phyloP scores from a whole-genome alignment of 2,329 filamentous ascomycete species.

The Venturia asperata region DNA sequence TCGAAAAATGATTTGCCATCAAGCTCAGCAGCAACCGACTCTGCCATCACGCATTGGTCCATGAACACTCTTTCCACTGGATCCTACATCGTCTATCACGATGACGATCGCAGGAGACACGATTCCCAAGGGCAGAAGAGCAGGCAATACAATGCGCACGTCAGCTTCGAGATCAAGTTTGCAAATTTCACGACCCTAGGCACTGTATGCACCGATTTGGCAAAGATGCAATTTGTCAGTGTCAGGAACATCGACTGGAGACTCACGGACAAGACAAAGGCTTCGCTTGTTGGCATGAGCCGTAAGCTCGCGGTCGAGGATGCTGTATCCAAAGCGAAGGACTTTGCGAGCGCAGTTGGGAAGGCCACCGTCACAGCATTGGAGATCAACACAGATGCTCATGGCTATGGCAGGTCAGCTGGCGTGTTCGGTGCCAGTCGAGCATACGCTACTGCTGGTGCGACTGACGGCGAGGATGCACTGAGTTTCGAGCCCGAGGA shows the following conservation, averaged over 20 bases:
- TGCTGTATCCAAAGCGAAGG: not conserved
- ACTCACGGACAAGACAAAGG: constrained; percentile 10
- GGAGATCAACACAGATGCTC: not conserved
- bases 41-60: constrained; percentile 7
- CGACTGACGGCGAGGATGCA: not conserved
- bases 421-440: constrained; percentile 5
- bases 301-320: constrained; percentile 10
- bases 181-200: constrained; percentile 1
- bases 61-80: constrained; percentile 14
- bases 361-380: not conserved
- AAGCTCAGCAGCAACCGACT: not conserved
- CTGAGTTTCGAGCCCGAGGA: constrained; percentile 14
- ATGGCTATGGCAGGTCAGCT: not conserved
- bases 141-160: constrained; percentile 10
- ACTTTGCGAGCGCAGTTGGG: constrained; percentile 1
- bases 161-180: constrained; percentile 9
- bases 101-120: not conserved
- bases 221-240: constrained; percentile 4
- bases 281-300: constrained; percentile 6
- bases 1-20: not conserved
- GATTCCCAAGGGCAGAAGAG: not conserved
- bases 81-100: constrained; percentile 5
- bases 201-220: constrained; percentile 6
- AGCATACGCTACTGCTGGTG: not conserved
- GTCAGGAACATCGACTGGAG: constrained; percentile 10